Percentiles rank a stretch among this genome's conserved stretches.
These are phyloP conservation scores for Podospora tetraspora DNA, from an alignment of 495 filamentous ascomycete genomes.

Conservation along the genomic window DNA sequence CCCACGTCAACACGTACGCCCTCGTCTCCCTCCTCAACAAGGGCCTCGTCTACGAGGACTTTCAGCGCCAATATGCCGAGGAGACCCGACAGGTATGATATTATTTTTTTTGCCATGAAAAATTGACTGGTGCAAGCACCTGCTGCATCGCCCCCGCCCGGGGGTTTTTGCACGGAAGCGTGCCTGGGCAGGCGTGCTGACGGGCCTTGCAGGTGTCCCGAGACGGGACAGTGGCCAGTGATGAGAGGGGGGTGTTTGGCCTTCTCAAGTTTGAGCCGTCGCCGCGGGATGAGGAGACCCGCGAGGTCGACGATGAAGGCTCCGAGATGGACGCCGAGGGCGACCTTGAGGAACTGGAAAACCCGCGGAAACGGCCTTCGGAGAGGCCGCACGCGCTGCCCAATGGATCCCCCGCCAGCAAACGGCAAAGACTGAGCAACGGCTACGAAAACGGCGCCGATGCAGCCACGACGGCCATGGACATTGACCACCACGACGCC, in stretches of 20 bases:
- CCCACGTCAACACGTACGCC: slow-evolving; percentile 68
- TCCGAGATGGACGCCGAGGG: slow-evolving; percentile 30
- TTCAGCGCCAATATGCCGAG: slow-evolving; percentile 57
- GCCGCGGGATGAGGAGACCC: slow-evolving; percentile 25
- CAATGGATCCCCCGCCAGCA: slow-evolving; percentile 47
- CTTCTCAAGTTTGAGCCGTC: slow-evolving; percentile 38
- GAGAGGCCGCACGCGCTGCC: slow-evolving; percentile 41
- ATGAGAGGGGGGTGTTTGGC: slow-evolving; percentile 46
- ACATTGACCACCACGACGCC: slow-evolving; percentile 47
- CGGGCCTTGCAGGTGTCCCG: slow-evolving; percentile 42
- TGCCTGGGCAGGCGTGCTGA: slow-evolving; percentile 37
- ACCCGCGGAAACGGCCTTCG: slow-evolving; percentile 45
- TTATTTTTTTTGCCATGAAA: slow-evolving; percentile 1
- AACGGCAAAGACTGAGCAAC: slow-evolving; percentile 53
- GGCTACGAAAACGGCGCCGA: slow-evolving; percentile 59
- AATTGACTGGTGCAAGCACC: slow-evolving; percentile 8
- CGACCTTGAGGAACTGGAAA: slow-evolving; percentile 37
- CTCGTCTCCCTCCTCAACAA: slow-evolving; percentile 71
- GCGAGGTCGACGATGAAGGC: slow-evolving; percentile 31
- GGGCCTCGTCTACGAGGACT: slow-evolving; percentile 63
- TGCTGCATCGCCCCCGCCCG: slow-evolving; percentile 17
- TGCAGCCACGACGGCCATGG: slow-evolving; percentile 55
- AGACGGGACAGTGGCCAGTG: slow-evolving; percentile 42
- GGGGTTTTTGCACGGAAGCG: slow-evolving; percentile 23
- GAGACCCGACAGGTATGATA: slow-evolving; percentile 26